phyloP scores from a whole-genome alignment of 768 basidiomycete genomes.

The Lentinula edodes region DNA sequence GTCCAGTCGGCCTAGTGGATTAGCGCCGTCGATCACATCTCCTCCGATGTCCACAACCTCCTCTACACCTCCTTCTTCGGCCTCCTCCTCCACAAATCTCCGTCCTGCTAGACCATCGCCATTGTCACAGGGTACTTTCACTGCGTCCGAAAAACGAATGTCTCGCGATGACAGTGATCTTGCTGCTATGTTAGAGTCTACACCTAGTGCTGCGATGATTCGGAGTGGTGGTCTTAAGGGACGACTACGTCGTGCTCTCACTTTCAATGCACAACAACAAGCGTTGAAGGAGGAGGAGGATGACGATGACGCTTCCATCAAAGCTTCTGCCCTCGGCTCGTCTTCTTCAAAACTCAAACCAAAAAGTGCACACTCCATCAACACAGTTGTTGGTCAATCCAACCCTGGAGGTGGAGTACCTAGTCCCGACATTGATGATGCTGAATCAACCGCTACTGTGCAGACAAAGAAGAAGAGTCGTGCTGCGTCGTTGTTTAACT shows the following conservation, averaged over 20 bases:
- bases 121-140: constrained; percentile 59
- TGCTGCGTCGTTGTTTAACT: constrained; percentile 78
- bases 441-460: constrained; percentile 35
- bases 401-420: constrained; percentile 16
- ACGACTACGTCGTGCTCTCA: constrained; percentile 67
- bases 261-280: constrained; percentile 48
- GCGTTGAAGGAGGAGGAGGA: constrained; percentile 56
- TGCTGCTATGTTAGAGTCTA: constrained; percentile 43
- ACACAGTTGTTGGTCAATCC: constrained; percentile 21
- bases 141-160: constrained; percentile 68
- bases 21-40: constrained; percentile 27
- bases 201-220: constrained; percentile 25
- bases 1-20: constrained; percentile 22
- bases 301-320: constrained; percentile 27
- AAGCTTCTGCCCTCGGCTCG: constrained; percentile 29
- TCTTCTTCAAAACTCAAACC: constrained; percentile 25
- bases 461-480: constrained; percentile 68
- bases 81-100: constrained; percentile 22
- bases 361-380: constrained; percentile 23
- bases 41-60: constrained; percentile 27
- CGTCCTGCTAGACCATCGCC: constrained; percentile 58
- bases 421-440: constrained; percentile 33
- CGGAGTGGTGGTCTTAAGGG: constrained; percentile 73
- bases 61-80: constrained; percentile 23
- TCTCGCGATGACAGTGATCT: constrained; percentile 74